Conservation (phyloP, 805 yeast species). For the Candida rishiriensis region DNA sequence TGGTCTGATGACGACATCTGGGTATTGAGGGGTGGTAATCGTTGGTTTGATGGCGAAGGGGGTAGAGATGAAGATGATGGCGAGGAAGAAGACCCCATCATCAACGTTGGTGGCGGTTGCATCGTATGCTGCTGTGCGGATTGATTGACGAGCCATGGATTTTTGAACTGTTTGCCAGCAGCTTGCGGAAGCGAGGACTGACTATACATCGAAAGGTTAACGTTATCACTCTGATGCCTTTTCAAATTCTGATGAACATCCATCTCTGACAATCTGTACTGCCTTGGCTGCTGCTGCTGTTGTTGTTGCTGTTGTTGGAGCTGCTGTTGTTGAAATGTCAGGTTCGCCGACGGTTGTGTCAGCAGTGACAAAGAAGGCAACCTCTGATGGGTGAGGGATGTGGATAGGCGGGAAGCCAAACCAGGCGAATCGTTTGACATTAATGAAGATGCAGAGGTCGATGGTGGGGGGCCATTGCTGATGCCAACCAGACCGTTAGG, state of each 20-base stretch:
- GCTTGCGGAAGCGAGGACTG: background rate
- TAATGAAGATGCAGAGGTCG: slow-evolving; percentile 5
- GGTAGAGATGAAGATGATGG: slow-evolving; percentile 1
- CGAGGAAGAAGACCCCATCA: background rate
- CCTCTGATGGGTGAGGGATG: slow-evolving; percentile 17
- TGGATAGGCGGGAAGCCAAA: slow-evolving; percentile 14
- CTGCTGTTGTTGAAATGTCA: background rate
- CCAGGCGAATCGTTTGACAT: background rate
- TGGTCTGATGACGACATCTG: slow-evolving; percentile 8
- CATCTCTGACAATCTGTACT: slow-evolving; percentile 12
- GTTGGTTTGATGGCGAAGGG: slow-evolving; percentile 2
- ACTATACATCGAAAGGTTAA: slow-evolving; percentile 3
- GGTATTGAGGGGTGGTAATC: slow-evolving; percentile 14
- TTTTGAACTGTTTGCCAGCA: slow-evolving; percentile 12
- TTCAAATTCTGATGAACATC: slow-evolving; percentile 14
- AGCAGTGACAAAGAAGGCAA: slow-evolving; percentile 18
- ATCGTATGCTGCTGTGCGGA: slow-evolving; percentile 2
- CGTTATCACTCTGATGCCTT: slow-evolving; percentile 17
- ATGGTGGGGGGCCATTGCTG: slow-evolving; percentile 1
- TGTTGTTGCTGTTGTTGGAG: slow-evolving; percentile 3
- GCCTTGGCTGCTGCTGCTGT: slow-evolving; percentile 12
- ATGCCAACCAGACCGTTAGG: background rate
- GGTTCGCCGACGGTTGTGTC: slow-evolving; percentile 4
- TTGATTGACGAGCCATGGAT: slow-evolving; percentile 17
- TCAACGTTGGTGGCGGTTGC: slow-evolving; percentile 1